Evolutionary conservation across 805 yeast species (phyloP), one percentile per base, ranked within the genome.

Genomic region (Metschnikowia cubensis): DNA sequence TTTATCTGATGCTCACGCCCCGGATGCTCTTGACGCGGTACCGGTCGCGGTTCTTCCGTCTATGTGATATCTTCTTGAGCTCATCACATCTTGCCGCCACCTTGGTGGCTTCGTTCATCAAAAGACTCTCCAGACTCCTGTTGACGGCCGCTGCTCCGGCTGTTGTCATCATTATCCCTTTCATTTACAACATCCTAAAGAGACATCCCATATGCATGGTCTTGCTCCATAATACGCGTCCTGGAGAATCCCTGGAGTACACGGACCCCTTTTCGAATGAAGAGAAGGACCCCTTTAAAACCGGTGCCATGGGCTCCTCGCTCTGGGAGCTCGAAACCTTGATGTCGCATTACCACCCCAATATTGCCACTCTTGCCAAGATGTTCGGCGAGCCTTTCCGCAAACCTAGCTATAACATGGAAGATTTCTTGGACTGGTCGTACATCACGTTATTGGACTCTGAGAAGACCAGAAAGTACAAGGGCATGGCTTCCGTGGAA

Each of bases 171-270:
- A 77, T 89, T 13, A 78, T 92, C 18, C 98, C 99, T n/a, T 89
- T 94, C 65, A 77, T 90, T 11, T 92, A 92, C 71, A 92, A 92
- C 66, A 76, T 90, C 55, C 68, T 94, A 60, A 92, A 89, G 64
- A 82, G 89, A 59, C 99, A 94, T 68, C 97, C 97, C 40, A 82
- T 91, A 4, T 91, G 97, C 74, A 92, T 91, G 96, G 73, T 85
- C 21, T 73, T 92, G 78, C 76, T 92, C 38, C 98, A 94, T 61
- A 74, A 77, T 41, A 60, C 78, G 1, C 59, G 64, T 2, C 51
- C 47, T 0, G 63, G 64, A 5, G 57, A 55, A 4, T 39, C 48
- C 6, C 45, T 54, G 7, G 53, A 54, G 25, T 75, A 69, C 56
- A 51, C 51, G 22, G 98, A 94, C 64, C 86, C 96, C 4, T 92